Evolutionary conservation across 352 stramenopile genomes (phyloP).

Genomic region (Globisporangium acanthophoron): DNA sequence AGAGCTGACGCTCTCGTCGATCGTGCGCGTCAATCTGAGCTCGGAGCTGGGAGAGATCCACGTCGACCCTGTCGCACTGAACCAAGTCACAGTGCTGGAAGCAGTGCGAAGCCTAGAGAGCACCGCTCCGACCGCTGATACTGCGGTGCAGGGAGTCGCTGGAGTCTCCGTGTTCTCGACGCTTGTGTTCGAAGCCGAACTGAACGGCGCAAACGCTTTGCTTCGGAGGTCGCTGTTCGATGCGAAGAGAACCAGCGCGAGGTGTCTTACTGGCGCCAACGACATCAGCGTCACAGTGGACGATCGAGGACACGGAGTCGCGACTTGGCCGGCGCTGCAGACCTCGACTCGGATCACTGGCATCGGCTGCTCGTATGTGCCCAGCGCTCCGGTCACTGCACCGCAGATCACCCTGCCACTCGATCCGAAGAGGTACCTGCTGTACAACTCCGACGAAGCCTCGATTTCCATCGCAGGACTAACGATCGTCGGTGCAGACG

Average conservation of each 20-base stretch:
- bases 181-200: conserved; percentile 13
- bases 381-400: neutral
- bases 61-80: neutral
- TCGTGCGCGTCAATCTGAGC: conserved; percentile 6
- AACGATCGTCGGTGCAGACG: neutral
- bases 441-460: conserved; percentile 1
- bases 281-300: conserved; percentile 3
- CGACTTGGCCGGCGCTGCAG: conserved; percentile 4
- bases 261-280: neutral
- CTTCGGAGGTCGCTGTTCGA: conserved; percentile 8
- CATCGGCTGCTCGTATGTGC: conserved; percentile 1
- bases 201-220: conserved; percentile 13
- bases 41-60: conserved; percentile 2
- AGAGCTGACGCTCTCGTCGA: neutral
- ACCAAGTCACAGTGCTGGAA: neutral
- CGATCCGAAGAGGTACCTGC: neutral
- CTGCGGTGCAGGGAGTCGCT: neutral
- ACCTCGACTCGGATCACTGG: conserved; percentile 4
- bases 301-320: conserved; percentile 9
- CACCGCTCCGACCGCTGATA: too few relatives aligned
- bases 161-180: neutral
- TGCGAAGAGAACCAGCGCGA: neutral
- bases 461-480: conserved; percentile 7
- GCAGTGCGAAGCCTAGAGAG: neutral
- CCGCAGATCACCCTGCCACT: conserved; percentile 3